A percentile compares a stretch with the other conserved stretches of the same genome.
These are phyloP conservation scores for Claviceps digitariae DNA, from an alignment of 2,329 filamentous ascomycete species.

Conservation along the genomic window DNA sequence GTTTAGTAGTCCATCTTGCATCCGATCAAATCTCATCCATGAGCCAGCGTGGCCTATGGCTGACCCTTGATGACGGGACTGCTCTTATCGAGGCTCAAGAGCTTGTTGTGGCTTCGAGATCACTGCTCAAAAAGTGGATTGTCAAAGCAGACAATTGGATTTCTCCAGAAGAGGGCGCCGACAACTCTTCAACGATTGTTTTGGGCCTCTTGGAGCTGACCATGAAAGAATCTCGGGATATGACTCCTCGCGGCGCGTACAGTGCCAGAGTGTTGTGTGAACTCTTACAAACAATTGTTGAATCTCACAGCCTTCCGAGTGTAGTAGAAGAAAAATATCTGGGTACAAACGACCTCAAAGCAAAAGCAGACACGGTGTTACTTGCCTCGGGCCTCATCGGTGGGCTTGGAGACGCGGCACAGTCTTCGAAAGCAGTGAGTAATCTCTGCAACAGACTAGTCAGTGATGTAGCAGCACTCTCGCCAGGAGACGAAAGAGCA, in stretches of 20 bases:
- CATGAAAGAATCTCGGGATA: slow-evolving; percentile 26
- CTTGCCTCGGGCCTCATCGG: slow-evolving; percentile 35
- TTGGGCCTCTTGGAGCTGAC: slow-evolving; percentile 30
- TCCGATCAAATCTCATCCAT: slow-evolving; percentile 39
- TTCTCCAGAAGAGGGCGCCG: slow-evolving; percentile 14
- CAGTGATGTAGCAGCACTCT: slow-evolving; percentile 43
- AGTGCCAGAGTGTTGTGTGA: slow-evolving; percentile 37
- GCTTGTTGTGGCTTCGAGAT: slow-evolving; percentile 27
- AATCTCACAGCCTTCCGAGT: slow-evolving; percentile 31
- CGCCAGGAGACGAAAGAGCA: slow-evolving; percentile 28
- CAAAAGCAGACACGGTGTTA: slow-evolving; percentile 31
- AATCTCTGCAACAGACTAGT: slow-evolving; percentile 47
- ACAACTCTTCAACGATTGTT: slow-evolving; percentile 23
- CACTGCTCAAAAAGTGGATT: slow-evolving; percentile 21
- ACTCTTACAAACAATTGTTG: slow-evolving; percentile 32
- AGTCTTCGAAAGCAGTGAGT: slow-evolving; percentile 32
- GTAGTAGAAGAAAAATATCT: slow-evolving; percentile 34
- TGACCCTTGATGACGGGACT: slow-evolving; percentile 22
- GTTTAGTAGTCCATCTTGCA: slow-evolving; percentile 35
- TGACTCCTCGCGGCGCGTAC: slow-evolving; percentile 35
- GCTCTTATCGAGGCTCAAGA: slow-evolving; percentile 27
- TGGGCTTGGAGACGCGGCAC: slow-evolving; percentile 37
- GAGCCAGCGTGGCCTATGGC: slow-evolving; percentile 33
- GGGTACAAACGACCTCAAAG: slow-evolving; percentile 32
- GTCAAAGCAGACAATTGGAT: slow-evolving; percentile 25